Conservation (phyloP, 306 rosid genomes). For the Prunus salicina region DNA sequence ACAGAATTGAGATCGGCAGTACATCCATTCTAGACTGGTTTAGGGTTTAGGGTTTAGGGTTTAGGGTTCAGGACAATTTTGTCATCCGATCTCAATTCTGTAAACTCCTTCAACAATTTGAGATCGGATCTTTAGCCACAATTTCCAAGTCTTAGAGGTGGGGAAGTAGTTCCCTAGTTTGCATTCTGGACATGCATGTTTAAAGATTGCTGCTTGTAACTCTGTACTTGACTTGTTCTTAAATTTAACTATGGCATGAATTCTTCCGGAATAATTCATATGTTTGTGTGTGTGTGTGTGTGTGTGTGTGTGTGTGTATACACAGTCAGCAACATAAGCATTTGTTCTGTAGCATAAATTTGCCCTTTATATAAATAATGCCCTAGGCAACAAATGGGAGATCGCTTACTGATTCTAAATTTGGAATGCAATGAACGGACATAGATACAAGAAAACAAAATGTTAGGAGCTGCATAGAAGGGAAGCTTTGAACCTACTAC, state of each 20-base stretch:
- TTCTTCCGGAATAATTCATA: not conserved
- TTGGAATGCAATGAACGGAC: not conserved
- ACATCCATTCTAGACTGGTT: conserved; percentile 16
- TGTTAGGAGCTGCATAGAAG: not conserved
- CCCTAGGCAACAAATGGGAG: not conserved
- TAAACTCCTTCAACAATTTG: no score
- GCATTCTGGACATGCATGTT: not conserved
- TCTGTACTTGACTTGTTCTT: not conserved
- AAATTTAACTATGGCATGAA: not conserved
- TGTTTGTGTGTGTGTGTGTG: not conserved
- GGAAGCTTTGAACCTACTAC: not conserved
- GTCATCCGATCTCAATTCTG: no score
- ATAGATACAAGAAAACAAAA: not conserved
- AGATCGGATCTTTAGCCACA: not conserved
- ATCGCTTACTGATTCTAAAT: not conserved
- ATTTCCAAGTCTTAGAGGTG: conserved; percentile 31
- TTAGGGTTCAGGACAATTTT: no score
- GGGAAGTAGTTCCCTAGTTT: conserved; percentile 31
- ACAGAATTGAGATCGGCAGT: conserved; percentile 38
- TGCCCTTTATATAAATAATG: not conserved
- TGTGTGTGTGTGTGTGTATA: not conserved
- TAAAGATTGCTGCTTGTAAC: not conserved
- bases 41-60: no score
- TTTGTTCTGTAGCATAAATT: no score
- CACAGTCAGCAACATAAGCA: no score